A percentile compares a stretch with the other conserved stretches of the same genome.
phyloP scores from a whole-genome alignment of 345 rosid genomes.

The Cardamine occulta region DNA sequence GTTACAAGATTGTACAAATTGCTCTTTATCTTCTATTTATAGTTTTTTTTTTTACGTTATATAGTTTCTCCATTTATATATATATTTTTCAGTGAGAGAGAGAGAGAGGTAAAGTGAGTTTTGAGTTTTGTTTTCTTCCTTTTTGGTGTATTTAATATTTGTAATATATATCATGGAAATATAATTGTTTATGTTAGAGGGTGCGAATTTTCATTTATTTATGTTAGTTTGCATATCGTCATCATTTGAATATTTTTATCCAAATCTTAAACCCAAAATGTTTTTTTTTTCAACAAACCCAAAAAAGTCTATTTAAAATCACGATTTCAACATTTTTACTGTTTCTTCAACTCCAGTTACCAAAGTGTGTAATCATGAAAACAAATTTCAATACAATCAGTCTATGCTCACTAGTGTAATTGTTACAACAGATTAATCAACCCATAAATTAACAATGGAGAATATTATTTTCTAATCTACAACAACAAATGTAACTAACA shows the following conservation, averaged over 20 bases:
- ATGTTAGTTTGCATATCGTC: slow-evolving; percentile 6
- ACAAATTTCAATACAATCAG: slow-evolving; percentile 8
- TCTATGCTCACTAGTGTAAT: slow-evolving; percentile 1
- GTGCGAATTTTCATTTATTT: too few species aligned
- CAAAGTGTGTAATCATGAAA: background rate
- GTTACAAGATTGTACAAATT: slow-evolving; percentile 34
- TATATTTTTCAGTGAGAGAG: background rate
- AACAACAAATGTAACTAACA: slow-evolving; percentile 14
- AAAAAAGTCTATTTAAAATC: background rate
- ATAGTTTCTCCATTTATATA: background rate
- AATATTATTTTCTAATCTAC: slow-evolving; percentile 13
- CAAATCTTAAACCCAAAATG: background rate
- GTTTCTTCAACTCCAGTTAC: background rate
- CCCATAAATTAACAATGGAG: slow-evolving; percentile 16
- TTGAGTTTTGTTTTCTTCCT: slow-evolving; percentile 6
- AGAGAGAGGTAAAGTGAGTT: slow-evolving; percentile 16
- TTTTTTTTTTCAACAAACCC: too few species aligned
- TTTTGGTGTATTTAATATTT: slow-evolving; percentile 12
- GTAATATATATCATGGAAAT: background rate
- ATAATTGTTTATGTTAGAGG: background rate
- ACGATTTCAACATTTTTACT: background rate
- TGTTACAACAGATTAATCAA: slow-evolving; percentile 25
- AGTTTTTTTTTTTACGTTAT: background rate
- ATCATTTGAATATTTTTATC: background rate
- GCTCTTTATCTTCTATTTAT: slow-evolving; percentile 4